These are phyloP conservation scores for Neobulgaria alba DNA, from an alignment of 2,329 filamentous ascomycete species.

Conservation along the genomic window DNA sequence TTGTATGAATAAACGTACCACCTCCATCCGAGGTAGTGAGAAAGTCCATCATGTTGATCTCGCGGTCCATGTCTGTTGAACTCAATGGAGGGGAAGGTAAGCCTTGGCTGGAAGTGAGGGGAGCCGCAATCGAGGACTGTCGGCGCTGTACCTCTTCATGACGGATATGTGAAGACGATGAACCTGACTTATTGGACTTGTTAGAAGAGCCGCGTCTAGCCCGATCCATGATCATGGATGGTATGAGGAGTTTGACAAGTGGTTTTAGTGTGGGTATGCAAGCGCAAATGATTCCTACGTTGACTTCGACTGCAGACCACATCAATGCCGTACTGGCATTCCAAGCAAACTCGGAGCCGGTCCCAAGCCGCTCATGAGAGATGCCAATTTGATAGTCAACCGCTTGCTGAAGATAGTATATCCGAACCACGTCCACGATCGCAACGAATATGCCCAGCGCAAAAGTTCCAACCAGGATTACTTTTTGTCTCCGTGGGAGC, in stretches of 20 bases:
- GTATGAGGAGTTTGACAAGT: constrained; percentile 48
- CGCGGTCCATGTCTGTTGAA: constrained; percentile 3
- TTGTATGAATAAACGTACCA: background rate
- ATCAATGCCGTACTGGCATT: constrained; percentile 80
- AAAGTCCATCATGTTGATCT: constrained; percentile 20
- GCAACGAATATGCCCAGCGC: constrained; percentile 80
- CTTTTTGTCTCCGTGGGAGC: constrained; percentile 76
- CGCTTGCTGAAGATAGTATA: constrained; percentile 71
- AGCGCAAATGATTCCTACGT: constrained; percentile 80
- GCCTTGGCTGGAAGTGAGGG: background rate
- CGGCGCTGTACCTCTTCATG: background rate
- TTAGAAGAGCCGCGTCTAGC: constrained; percentile 1
- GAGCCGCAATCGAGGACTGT: background rate
- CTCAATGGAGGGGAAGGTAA: too few relatives aligned
- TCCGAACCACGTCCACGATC: constrained; percentile 78
- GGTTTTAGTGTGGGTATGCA: constrained; percentile 92
- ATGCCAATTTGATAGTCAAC: constrained; percentile 8
- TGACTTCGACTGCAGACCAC: constrained; percentile 92
- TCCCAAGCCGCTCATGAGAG: constrained; percentile 32
- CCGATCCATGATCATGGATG: constrained; percentile 22
- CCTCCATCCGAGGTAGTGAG: constrained; percentile 12
- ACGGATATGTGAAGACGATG: constrained; percentile 14
- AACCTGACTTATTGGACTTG: constrained; percentile 10
- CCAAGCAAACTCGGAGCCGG: constrained; percentile 50
- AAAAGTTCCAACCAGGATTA: constrained; percentile 80